Evolutionary conservation across 345 rosid genomes (phyloP), one percentile per base, ranked within the genome.

Genomic region (Sisymbrium altissimum): DNA sequence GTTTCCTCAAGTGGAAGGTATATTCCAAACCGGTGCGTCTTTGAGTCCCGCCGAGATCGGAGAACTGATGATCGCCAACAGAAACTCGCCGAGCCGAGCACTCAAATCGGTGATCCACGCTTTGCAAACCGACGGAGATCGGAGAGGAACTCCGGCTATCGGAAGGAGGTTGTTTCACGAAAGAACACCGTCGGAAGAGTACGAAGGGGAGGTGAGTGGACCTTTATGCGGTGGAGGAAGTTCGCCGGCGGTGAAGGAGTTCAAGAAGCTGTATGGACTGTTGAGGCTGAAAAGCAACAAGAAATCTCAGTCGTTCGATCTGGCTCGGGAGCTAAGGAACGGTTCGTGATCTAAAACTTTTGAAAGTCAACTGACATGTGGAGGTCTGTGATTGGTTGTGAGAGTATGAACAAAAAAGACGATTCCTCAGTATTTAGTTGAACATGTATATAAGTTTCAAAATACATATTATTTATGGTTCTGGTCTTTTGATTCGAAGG

Each of bases 41-140:
- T 54, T 95, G 48, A 92, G 97, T 68, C 90, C 91, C 14, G 98
- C 98, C 0, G 98, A 90, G 82, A 89, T 95, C 39, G 88, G 96
- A 1, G 99, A 95, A 67, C 61, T 95, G 44, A 88, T 95, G 99
- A 90, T 92, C 48, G 88, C 91, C 1, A 90, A 95, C 82, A 82
- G 98, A 66, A 85, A 70, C 55, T 95, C 98, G 56, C 99, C 98
- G 14, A 90, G 89, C 74, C 87, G 99, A 52, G 99, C 99, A 9
- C 64, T 95, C 81, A 95, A 86, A 74, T 79, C 91, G n/a, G 97
- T 95, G 0, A 90, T 95, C 38, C 78, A 76, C 11, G 99, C 98
- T 4, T 18, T 95, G 56, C 97, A 92, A 32, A 85, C 83, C 2
- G 93, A 88, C 9, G 95, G 93, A 0, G 93, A 89, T 25, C 76